phyloP scores from a whole-genome alignment of 352 stramenopile genomes.

The Peronospora destructor region DNA sequence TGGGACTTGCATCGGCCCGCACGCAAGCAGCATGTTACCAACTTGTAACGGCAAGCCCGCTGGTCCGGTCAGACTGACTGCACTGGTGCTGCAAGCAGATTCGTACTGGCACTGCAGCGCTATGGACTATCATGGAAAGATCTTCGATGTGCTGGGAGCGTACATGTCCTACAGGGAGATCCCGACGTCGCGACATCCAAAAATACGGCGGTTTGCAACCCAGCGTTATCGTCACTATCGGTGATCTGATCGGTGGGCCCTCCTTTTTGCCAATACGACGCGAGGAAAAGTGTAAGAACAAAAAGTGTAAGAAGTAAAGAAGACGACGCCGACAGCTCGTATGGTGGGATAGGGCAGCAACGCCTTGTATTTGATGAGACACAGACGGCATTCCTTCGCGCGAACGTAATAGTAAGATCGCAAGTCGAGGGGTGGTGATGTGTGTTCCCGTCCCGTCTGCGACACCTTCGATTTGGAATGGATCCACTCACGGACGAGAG shows the following conservation, averaged over 20 bases:
- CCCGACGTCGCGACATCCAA: not conserved
- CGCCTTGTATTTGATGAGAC: constrained; percentile 10
- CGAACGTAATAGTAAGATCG: not conserved
- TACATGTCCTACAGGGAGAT: not conserved
- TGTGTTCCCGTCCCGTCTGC: constrained; percentile 6
- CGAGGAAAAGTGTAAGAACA: not conserved
- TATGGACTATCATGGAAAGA: not conserved
- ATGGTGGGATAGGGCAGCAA: constrained; percentile 7
- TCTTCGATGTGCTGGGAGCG: not conserved
- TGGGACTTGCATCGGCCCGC: not conserved
- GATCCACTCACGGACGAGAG: constrained; percentile 19
- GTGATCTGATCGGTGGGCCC: constrained; percentile 6
- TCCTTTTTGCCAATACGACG: constrained; percentile 10
- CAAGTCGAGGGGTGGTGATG: constrained; percentile 4
- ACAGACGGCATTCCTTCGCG: constrained; percentile 8
- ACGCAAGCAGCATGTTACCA: not conserved
- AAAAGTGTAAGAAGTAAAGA: not conserved
- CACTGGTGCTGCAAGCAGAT: not conserved
- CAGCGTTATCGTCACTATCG: not conserved
- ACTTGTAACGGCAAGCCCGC: not conserved
- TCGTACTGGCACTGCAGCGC: too few species aligned
- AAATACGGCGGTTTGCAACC: not conserved
- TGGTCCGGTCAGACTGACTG: not conserved
- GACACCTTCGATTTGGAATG: constrained; percentile 12
- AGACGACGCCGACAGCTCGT: not conserved